Base-by-base conservation (phyloP, 2,329 filamentous ascomycete species). In the Thielaviopsis musarum region DNA sequence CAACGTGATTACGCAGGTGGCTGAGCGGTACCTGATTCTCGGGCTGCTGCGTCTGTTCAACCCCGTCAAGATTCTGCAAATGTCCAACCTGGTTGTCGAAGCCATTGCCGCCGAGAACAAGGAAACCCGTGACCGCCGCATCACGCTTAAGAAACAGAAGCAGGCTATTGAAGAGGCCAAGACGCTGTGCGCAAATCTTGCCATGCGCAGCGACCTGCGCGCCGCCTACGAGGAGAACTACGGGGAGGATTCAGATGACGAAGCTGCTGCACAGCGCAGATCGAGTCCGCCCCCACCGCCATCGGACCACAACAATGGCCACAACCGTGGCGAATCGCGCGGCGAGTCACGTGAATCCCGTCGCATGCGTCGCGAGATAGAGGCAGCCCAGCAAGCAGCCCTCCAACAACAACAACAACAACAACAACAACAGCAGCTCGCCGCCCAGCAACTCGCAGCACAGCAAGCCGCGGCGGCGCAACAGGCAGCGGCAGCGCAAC, bases 11-110 rank as follows among this genome's bases (percentile, higher is more conserved):
- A 77, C 75, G 0, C 76, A 78, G 61, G 75, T 78, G 0, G 73
- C 76, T 0, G 76, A 78, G 66, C 71, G 76, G 0, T 76, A 78
- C 59, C 67, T 78, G 2, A 69, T 78, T 12, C 71, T 77, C 48
- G 75, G 76, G 30, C 76, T 78, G 73, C 72, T 77, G 54, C 69
- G 73, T 30, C 68, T 78, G 28, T 78, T 78, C 66, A 77, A 78
- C 64, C 74, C 75, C 7, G 73, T 76, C n/a, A 73, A 75, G 67
- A 74, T 78, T 38, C 66, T 78, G 52, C 69, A 71, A 63, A 75
- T 78, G 74, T 68, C 64, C 22, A 71, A 74, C 60, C 61, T 68
- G 3, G 70, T 70, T 4, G 71, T 78, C 41, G 75, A 78, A 65
- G 73, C 72, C 34, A 78, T 78, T 56, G 75, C 75, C 0, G 75